A percentile compares a stretch with the other conserved stretches of the same genome.
Evolutionary conservation across 352 stramenopile species (phyloP).

Genomic region (Pythium apleroticum): DNA sequence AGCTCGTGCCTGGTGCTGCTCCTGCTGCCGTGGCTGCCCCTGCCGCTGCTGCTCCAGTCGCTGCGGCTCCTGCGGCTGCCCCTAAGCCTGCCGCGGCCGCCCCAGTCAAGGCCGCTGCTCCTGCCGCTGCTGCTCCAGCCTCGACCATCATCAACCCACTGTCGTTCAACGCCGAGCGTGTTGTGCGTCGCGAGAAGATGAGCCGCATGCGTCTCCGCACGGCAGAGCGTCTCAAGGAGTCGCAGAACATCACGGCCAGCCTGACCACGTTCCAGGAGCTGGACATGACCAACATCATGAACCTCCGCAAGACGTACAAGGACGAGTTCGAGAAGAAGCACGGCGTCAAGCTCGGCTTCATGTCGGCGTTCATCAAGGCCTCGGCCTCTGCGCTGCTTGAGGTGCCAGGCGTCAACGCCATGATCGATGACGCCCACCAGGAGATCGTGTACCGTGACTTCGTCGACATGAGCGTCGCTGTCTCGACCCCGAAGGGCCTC

Average conservation of each 20-base stretch:
- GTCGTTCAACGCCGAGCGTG: conserved; percentile 47
- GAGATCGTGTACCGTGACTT: conserved; percentile 99
- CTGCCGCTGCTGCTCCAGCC: conserved; percentile 22
- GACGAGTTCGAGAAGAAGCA: conserved; percentile 97
- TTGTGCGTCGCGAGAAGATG: conserved; percentile 95
- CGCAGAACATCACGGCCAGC: conserved; percentile 97
- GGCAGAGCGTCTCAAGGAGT: conserved; percentile 96
- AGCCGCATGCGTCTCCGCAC: conserved; percentile 98
- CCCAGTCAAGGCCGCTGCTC: conserved; percentile 26
- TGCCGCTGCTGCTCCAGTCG: conserved; percentile 29
- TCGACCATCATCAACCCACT: conserved; percentile 45
- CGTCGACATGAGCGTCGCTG: conserved; percentile 97
- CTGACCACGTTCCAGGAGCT: conserved; percentile 99
- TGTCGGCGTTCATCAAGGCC: conserved; percentile 98
- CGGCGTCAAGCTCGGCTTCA: conserved; percentile 99
- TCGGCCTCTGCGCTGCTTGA: conserved; percentile 90
- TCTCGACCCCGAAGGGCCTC: conserved; percentile 95
- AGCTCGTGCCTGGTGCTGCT: conserved; percentile 77
- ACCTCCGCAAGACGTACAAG: conserved; percentile 93
- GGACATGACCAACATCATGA: conserved; percentile 98
- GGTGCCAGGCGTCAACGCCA: conserved; percentile 97
- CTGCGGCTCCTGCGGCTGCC: conserved; percentile 19
- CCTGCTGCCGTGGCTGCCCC: conserved; percentile 26
- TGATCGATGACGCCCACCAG: conserved; percentile 97
- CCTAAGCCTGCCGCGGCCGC: conserved; percentile 18